Conservation (phyloP, 352 stramenopile genomes). For the Pythium insidiosum region DNA sequence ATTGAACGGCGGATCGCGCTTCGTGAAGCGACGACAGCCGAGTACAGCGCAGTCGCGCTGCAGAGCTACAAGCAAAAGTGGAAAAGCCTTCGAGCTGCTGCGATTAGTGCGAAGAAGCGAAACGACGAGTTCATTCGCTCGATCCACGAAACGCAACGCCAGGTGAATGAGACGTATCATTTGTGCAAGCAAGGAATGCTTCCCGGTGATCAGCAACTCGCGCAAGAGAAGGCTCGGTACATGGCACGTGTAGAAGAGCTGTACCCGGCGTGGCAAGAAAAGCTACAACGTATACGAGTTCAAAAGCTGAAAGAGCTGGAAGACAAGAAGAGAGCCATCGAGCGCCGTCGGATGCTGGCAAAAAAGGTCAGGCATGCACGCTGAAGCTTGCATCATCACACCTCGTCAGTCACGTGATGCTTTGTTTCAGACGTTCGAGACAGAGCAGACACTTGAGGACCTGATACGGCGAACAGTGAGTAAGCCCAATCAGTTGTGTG, state of each 20-base stretch:
- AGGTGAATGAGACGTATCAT: conserved; percentile 35
- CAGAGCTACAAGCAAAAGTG: conserved; percentile 61
- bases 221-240: conserved; percentile 57
- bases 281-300: conserved; percentile 40
- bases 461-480: conserved; percentile 65
- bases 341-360: conserved; percentile 55
- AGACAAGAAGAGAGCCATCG: conserved; percentile 61
- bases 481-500: no score
- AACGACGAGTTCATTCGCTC: conserved; percentile 62
- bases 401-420: neutral
- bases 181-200: conserved; percentile 34
- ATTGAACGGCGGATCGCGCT: conserved; percentile 71
- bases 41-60: conserved; percentile 61
- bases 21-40: conserved; percentile 61
- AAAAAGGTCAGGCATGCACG: conserved; percentile 41
- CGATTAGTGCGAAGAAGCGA: conserved; percentile 30
- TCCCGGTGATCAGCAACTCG: conserved; percentile 26
- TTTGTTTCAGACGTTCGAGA: conserved; percentile 62
- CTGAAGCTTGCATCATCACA: neutral
- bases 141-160: conserved; percentile 39
- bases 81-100: conserved; percentile 35
- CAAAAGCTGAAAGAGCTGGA: conserved; percentile 54
- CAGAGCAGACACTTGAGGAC: conserved; percentile 59
- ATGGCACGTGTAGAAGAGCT: conserved; percentile 50
- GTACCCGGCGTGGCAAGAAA: conserved; percentile 69